Evolutionary conservation across 345 rosid species (phyloP).

Genomic region (Mangifera indica): DNA sequence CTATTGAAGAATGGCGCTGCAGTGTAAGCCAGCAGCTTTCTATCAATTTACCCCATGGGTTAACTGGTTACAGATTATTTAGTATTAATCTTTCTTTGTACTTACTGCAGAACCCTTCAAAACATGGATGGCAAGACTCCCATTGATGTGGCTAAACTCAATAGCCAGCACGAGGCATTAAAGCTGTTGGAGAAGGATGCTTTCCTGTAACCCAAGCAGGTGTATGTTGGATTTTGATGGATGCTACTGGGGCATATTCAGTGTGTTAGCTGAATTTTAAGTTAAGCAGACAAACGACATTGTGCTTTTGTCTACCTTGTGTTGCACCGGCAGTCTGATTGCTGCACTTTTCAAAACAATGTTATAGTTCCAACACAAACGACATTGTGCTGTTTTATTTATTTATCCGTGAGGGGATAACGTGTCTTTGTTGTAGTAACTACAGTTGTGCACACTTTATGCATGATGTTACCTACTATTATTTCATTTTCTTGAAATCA

Average conservation of each 20-base stretch:
- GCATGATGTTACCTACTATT: slow-evolving; percentile 4
- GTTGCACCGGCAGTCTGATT: neutral
- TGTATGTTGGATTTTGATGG: slow-evolving; percentile 12
- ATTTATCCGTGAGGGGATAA: slow-evolving; percentile 10
- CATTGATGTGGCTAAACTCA: slow-evolving; percentile 90
- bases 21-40: slow-evolving; percentile 59
- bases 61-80: neutral
- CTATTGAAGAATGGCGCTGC: slow-evolving; percentile 91
- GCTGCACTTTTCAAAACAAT: neutral
- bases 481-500: neutral
- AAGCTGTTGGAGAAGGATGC: slow-evolving; percentile 95
- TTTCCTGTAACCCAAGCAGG: slow-evolving; percentile 51
- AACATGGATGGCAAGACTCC: slow-evolving; percentile 98
- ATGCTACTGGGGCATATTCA: slow-evolving; percentile 8
- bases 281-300: neutral
- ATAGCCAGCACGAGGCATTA: slow-evolving; percentile 85
- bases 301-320: neutral
- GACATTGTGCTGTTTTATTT: neutral
- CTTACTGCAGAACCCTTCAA: slow-evolving; percentile 68
- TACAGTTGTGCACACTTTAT: neutral
- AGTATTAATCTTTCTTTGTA: neutral
- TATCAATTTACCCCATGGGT: neutral
- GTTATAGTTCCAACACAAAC: neutral
- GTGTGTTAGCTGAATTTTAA: slow-evolving; percentile 10
- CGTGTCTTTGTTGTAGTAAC: neutral